Conservation (phyloP, 495 filamentous ascomycete genomes). For the Penicillium paradoxum region DNA sequence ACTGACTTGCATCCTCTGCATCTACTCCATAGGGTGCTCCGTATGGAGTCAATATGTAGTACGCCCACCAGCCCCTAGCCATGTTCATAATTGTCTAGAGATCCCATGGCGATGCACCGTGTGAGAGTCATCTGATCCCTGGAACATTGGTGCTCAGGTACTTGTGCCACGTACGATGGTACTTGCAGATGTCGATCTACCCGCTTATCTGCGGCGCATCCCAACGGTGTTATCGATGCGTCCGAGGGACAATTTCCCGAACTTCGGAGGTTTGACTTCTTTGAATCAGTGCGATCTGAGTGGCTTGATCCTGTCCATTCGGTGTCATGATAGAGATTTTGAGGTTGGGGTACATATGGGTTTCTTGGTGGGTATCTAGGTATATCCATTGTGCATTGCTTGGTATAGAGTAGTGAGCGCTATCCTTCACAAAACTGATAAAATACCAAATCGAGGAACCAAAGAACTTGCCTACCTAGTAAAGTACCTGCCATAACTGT, state of each 20-base stretch:
- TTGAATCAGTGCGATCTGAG: not conserved
- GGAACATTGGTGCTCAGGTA: constrained; percentile 7
- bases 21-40: not conserved
- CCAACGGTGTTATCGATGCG: not conserved
- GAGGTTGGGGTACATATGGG: not conserved
- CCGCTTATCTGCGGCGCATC: constrained; percentile 5
- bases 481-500: no score
- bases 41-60: constrained; percentile 3
- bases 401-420: no score
- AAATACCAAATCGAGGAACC: no score
- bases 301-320: not conserved
- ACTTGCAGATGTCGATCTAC: not conserved
- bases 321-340: not conserved
- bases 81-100: constrained; percentile 8
- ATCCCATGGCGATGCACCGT: constrained; percentile 2
- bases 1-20: constrained; percentile 6
- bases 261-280: constrained; percentile 4
- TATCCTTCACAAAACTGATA: no score
- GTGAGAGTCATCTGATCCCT: constrained; percentile 22
- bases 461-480: no score
- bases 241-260: not conserved
- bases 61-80: constrained; percentile 11
- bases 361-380: not conserved
- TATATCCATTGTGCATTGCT: no score
- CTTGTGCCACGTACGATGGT: constrained; percentile 6